Evolutionary conservation across 768 basidiomycete genomes (phyloP), one percentile per base, ranked within the genome.

Genomic region (Leccinum longicurvipes): DNA sequence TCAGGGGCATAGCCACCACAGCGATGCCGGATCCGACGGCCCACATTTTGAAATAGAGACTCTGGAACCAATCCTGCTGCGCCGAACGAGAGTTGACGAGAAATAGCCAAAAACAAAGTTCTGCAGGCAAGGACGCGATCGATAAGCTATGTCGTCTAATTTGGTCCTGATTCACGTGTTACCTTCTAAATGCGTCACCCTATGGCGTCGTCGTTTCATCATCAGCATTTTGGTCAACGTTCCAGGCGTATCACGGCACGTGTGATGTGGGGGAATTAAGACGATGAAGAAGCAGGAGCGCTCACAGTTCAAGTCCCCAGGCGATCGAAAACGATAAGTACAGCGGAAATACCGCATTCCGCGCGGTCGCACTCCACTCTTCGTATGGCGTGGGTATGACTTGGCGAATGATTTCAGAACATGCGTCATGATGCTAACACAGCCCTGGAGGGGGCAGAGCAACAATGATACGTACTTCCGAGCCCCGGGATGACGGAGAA

Each of bases 31-130:
- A 89, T 11, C 91, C 90, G 24, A 79, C 58, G 15, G 79, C 71
- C 91, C 91, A 93, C 3, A 74, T 74, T 68, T 81, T 88, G 77
- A 91, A 93, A 63, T 91, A 90, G 19, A 74, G 58, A 63, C 82
- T 89, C 17, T 75, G 73, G 74, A 93, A 92, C 91, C 91, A 93
- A 62, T 89, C 80, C 63, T 82, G 84, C 58, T 86, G 81, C 1
- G 71, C 69, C 1, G 83, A 76, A 19, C 80, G 76, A 1, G 86
- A 75, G 54, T 87, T 87, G 48, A 92, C 75, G 34, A 93, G 80
- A 74, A 90, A 93, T 12, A 92, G 72, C 91, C 91, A 93, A 68
- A 93, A 93, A 63, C 89, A 93, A 0, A 93, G 76, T 62, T 93
- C 91, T 91, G 55, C 8, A 21, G 29, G 39, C 10, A 11, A 23